Evolutionary conservation across 768 basidiomycete species (phyloP).

Genomic region (Lactifluus echinatus): DNA sequence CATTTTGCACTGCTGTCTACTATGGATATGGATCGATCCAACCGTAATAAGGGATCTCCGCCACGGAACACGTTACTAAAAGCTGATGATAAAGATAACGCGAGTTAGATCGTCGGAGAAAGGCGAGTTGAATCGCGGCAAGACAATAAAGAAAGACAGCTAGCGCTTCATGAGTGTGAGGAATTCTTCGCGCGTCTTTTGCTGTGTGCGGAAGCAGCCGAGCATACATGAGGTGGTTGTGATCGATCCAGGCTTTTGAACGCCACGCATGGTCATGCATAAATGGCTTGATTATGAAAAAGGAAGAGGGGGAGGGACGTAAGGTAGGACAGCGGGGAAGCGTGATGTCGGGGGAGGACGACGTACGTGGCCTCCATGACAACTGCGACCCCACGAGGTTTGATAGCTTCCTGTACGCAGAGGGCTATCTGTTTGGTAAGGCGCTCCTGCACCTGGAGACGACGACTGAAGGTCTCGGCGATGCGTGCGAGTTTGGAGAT

Average conservation of each 20-base stretch:
- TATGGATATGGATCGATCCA: not conserved
- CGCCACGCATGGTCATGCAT: constrained; percentile 99
- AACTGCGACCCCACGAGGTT: constrained; percentile 95
- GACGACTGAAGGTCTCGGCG: constrained; percentile 51
- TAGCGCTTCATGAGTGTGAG: constrained; percentile 67
- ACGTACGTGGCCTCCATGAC: constrained; percentile 98
- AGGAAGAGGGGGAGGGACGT: constrained; percentile 7
- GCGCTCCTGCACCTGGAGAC: constrained; percentile 95
- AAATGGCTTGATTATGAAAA: constrained; percentile 57
- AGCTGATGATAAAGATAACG: constrained; percentile 20
- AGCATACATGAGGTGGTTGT: constrained; percentile 98
- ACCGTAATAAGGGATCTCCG: constrained; percentile 6
- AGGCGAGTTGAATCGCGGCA: constrained; percentile 42
- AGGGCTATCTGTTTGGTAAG: constrained; percentile 96
- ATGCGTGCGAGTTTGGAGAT: constrained; percentile 19
- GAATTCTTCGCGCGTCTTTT: constrained; percentile 98
- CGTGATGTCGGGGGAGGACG: constrained; percentile 4
- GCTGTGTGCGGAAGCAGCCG: constrained; percentile 96
- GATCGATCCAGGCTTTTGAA: constrained; percentile 93
- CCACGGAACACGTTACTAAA: not conserved
- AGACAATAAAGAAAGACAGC: constrained; percentile 6
- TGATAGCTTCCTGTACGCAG: constrained; percentile 97
- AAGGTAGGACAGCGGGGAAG: not conserved
- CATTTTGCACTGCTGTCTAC: constrained; percentile 2
- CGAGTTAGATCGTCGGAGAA: constrained; percentile 38